Conservation (phyloP, 306 rosid genomes). For the Vigna trinervia region DNA sequence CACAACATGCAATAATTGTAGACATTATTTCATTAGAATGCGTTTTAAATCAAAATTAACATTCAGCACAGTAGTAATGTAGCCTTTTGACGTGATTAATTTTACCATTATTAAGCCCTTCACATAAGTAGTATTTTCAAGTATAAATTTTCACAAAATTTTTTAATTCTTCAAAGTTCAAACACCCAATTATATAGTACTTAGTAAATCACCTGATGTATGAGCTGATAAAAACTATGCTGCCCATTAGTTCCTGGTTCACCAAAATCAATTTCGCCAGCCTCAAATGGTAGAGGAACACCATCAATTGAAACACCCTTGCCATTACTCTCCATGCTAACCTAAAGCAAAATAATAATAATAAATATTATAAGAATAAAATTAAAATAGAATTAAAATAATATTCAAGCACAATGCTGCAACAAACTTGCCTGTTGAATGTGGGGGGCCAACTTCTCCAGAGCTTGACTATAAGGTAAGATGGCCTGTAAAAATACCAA, state of each 20-base stretch:
- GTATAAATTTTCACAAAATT: background rate
- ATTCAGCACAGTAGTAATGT: background rate
- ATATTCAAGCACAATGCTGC: constrained; percentile 29
- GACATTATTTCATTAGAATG: background rate
- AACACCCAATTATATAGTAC: background rate
- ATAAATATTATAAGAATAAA: constrained; percentile 17
- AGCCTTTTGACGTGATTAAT: background rate
- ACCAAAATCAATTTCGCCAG: constrained; percentile 98
- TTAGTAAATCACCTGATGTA: constrained; percentile 80
- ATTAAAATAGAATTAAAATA: constrained; percentile 6
- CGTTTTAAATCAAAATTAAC: constrained; percentile 10
- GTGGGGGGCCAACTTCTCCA: constrained; percentile 93
- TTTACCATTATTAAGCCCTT: background rate
- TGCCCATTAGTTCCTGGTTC: constrained; percentile 99
- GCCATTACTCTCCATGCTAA: constrained; percentile 99
- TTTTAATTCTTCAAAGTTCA: background rate
- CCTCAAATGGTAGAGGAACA: constrained; percentile 80
- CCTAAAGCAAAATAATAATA: constrained; percentile 50
- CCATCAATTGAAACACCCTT: constrained; percentile 98
- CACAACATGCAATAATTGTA: background rate
- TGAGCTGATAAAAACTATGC: constrained; percentile 97
- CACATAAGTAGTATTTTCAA: background rate
- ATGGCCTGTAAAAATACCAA: constrained; percentile 66
- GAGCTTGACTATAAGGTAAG: constrained; percentile 91
- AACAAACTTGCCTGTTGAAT: constrained; percentile 79